Base-by-base conservation (phyloP, 208 protist genomes). In the Leishmania tropica region DNA sequence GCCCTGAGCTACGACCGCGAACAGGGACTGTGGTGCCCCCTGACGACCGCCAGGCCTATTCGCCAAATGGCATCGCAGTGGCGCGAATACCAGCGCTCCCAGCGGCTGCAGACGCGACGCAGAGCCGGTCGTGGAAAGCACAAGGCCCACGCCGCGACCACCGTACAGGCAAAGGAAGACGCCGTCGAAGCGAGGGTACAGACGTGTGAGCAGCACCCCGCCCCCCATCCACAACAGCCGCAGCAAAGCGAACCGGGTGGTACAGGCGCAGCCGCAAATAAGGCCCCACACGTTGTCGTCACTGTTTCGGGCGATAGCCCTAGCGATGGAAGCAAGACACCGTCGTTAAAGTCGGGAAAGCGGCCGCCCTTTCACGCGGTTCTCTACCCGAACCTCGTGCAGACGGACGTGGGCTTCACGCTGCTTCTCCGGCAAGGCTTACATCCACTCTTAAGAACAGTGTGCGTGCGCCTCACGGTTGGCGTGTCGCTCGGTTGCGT, bases 381-480 rank as follows among this genome's bases (percentile, higher is more conserved):
- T 80, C 79, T 78, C n/a, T 96, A 94, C 80, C 93, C 93, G 4
- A 96, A 87, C 67, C 79, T 94, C 28, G 81, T 85, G 8, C 93
- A 92, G 62, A 87, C 89, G 1, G 88, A 93, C 58, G 78, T 89
- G 60, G 90, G 90, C 3, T 68, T 93, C 11, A 79, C 54, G 4
- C 51, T 85, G 19, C 80, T 96, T 40, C 77, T 96, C n/a, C 74
- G 76, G 45, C 78, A 90, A 64, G 84, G 86, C 40, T 54, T 87
- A 56, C 83, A 93, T 76, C 87, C 86, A 13, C 72, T 95, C 0
- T 79, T 79, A n/a, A 76, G 60, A 5, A 17, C 76, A 17, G 67
- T 68, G 48, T 78, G 78, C 4, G n/a, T 84, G 2, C 89, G 90
- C 13, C 83, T 94, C 40, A 35, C 91, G 11, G n/a, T 92, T 21